Evolutionary conservation across 2,329 filamentous ascomycete species (phyloP).

Genomic region (Drechslera avenae): DNA sequence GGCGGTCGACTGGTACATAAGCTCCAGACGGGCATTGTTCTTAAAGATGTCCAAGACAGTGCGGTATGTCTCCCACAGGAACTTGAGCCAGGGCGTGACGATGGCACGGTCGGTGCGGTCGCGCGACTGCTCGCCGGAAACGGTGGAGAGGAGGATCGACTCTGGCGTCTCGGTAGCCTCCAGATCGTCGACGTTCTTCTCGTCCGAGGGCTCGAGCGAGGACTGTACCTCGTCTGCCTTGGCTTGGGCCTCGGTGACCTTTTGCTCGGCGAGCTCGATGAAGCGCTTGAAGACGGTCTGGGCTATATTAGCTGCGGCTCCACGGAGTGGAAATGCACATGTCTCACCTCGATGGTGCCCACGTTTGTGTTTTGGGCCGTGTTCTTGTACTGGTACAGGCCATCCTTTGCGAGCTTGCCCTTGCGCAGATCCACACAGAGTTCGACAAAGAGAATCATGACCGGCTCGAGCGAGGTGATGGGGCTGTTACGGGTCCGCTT

Average conservation of each 20-base stretch:
- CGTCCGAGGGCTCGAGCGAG: conserved; percentile 75
- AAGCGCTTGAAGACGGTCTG: conserved; percentile 90
- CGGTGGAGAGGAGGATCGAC: conserved; percentile 95
- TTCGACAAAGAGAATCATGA: conserved; percentile 97
- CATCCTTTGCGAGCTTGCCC: conserved; percentile 98
- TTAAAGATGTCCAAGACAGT: conserved; percentile 98
- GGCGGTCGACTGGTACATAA: conserved; percentile 97
- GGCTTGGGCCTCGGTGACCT: conserved; percentile 92
- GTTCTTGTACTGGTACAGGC: conserved; percentile 99
- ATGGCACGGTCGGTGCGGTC: conserved; percentile 98
- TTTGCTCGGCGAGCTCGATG: conserved; percentile 94
- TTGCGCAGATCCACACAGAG: conserved; percentile 97
- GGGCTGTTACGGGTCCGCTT: conserved; percentile 98
- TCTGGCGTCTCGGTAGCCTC: conserved; percentile 97
- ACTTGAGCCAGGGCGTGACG: conserved; percentile 98
- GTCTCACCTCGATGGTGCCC: conserved; percentile 85
- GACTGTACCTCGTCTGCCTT: conserved; percentile 97
- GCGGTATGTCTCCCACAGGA: conserved; percentile 98
- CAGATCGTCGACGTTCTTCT: conserved; percentile 85
- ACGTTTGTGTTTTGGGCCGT: conserved; percentile 99
- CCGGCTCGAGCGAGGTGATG: conserved; percentile 93
- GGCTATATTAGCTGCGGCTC: conserved; percentile 16
- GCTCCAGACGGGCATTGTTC: conserved; percentile 96
- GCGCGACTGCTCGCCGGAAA: conserved; percentile 95
- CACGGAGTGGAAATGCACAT: background rate